phyloP scores from a whole-genome alignment of 1,139 yeast genomes.

The Yamadazyma membranifaciens region DNA sequence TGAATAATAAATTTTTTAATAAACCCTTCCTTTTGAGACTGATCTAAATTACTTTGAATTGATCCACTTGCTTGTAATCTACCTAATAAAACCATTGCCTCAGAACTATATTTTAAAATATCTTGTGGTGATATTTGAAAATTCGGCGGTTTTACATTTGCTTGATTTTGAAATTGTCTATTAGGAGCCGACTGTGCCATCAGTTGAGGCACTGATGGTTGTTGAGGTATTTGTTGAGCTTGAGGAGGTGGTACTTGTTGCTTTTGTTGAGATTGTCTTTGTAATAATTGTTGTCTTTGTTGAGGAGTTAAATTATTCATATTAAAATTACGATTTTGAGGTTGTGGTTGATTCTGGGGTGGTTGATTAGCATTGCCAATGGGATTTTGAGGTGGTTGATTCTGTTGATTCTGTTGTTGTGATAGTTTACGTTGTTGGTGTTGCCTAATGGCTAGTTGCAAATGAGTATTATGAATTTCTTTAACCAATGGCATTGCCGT shows the following conservation, averaged over 20 bases:
- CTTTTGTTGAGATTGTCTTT: conserved; percentile 33
- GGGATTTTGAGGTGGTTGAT: conserved; percentile 17
- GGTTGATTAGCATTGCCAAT: conserved; percentile 13
- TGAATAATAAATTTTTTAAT: conserved; percentile 41
- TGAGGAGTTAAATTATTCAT: conserved; percentile 32
- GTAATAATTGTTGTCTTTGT: conserved; percentile 35
- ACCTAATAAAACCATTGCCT: conserved; percentile 39
- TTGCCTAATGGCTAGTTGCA: conserved; percentile 32
- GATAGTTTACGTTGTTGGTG: conserved; percentile 30
- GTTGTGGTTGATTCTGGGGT: conserved; percentile 8
- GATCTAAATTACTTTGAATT: conserved; percentile 29
- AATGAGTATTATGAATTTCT: conserved; percentile 61
- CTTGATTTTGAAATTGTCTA: conserved; percentile 5
- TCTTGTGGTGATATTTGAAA: conserved; percentile 44
- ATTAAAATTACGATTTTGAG: conserved; percentile 11
- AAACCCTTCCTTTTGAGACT: conserved; percentile 38
- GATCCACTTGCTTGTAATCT: conserved; percentile 41
- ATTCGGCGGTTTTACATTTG: conserved; percentile 31
- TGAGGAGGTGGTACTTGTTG: conserved; percentile 7
- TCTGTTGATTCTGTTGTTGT: conserved; percentile 19
- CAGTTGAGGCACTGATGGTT: conserved; percentile 7
- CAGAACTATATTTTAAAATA: conserved; percentile 38
- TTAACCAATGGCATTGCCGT: conserved; percentile 55
- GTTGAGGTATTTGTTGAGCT: conserved; percentile 6
- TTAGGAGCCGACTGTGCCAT: conserved; percentile 9